A percentile compares a stretch with the other conserved stretches of the same genome.
These are phyloP conservation scores for Beauveria sp. DNA, from an alignment of 2,329 filamentous ascomycete genomes.

Conservation along the genomic window DNA sequence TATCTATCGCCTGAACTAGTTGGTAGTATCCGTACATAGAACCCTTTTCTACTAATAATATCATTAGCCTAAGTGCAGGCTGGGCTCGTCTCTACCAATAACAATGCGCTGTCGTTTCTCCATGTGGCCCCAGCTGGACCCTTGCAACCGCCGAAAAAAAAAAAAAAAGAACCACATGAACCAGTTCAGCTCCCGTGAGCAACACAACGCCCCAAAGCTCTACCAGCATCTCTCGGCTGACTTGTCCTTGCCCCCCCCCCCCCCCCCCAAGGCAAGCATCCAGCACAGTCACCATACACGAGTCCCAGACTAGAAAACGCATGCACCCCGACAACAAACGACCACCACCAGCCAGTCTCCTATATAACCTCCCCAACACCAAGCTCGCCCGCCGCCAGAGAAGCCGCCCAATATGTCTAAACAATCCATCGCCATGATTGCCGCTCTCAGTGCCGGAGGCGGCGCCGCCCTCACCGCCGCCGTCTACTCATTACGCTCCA, in stretches of 20 bases:
- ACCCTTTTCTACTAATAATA: too few relatives aligned
- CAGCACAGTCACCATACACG: not conserved
- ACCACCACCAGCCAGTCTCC: not conserved
- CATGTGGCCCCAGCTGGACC: not conserved
- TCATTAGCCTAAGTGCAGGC: not conserved
- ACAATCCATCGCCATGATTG: constrained; percentile 65
- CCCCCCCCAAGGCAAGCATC: not conserved
- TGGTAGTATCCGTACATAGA: too few relatives aligned
- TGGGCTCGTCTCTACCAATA: not conserved
- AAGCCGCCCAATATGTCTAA: constrained; percentile 59
- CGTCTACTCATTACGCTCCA: constrained; percentile 53
- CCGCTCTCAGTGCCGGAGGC: constrained; percentile 66
- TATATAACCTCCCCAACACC: constrained; percentile 15
- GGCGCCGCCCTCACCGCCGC: constrained; percentile 68
- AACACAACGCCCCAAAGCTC: not conserved
- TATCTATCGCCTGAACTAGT: too few relatives aligned
- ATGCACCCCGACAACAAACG: too few relatives aligned
- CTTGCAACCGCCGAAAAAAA: too few relatives aligned
- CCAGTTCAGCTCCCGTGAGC: not conserved
- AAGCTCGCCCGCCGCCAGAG: not conserved
- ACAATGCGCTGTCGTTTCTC: not conserved
- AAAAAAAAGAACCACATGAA: not conserved
- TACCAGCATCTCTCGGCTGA: not conserved
- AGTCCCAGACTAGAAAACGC: not conserved
- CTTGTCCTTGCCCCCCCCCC: not conserved